These are phyloP conservation scores for Claviceps capensis DNA, from an alignment of 2,329 filamentous ascomycete species.

Conservation along the genomic window DNA sequence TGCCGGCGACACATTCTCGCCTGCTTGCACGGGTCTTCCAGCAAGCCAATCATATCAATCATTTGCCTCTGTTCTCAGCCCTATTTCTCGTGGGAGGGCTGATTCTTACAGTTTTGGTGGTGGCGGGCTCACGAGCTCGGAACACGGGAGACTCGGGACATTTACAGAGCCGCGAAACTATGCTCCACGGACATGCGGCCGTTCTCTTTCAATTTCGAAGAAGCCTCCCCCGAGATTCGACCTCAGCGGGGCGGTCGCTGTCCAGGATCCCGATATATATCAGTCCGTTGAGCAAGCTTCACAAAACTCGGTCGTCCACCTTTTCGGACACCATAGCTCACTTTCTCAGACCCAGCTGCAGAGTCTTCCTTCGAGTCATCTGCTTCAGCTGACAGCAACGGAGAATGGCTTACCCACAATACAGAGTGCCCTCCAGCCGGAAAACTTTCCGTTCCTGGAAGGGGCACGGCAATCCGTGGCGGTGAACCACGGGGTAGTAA, in stretches of 20 bases:
- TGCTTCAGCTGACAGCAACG: constrained; percentile 23
- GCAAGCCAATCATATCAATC: constrained; percentile 6
- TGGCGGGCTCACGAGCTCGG: constrained; percentile 7
- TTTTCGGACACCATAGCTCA: not conserved
- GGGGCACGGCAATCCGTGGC: constrained; percentile 17
- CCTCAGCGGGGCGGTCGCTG: constrained; percentile 6
- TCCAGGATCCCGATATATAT: not conserved
- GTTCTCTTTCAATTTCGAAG: constrained; percentile 9
- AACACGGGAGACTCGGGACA: constrained; percentile 6
- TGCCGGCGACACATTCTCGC: not conserved
- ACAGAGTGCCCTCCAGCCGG: constrained; percentile 20
- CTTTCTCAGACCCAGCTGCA: not conserved
- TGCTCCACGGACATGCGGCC: constrained; percentile 20
- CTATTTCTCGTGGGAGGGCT: not conserved
- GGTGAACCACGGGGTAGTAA: constrained; percentile 29
- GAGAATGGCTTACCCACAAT: constrained; percentile 20
- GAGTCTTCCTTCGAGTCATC: constrained; percentile 18
- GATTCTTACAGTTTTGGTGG: not conserved
- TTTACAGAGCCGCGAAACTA: constrained; percentile 29
- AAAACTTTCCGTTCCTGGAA: constrained; percentile 34
- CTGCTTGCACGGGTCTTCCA: constrained; percentile 1
- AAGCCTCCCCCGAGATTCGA: constrained; percentile 26
- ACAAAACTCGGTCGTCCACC: not conserved
- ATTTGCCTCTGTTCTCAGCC: constrained; percentile 1
- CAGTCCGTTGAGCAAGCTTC: not conserved